Evolutionary conservation across 139 green algal genomes (phyloP), one percentile per base, ranked within the genome.

Genomic region (Coelastrella sp.): DNA sequence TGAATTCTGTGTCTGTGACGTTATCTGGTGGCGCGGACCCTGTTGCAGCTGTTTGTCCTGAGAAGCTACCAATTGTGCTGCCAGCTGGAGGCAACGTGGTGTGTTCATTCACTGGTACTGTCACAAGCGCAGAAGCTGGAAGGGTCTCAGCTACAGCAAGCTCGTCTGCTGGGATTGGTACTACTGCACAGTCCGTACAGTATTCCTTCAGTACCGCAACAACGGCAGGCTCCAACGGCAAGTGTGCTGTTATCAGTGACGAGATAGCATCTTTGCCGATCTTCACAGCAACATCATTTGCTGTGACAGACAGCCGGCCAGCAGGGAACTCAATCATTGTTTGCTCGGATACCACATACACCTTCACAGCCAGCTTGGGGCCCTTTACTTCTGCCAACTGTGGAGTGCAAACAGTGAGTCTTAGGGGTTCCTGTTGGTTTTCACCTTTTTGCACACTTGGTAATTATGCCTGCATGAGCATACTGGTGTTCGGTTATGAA

Each of bases 221-320:
- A 3, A 40, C 69, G 38, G 51, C 17, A 15, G 32, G 73, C 3
- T 43, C 73, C 8, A 1, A 59, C 35, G 75, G 75, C 0, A 34
- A 19, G 0, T 82, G 75, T 53, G 75, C 75, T 37, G 75, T 82
- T 2, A 51, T 82, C 6, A 59, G 34, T 19, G 75, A 82, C n/a
- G 8, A 40, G 2, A 71, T 63, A 27, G 34, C 35, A 5, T 35
- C 38, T 19, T 34, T 51, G 35, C 75, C 45, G 19, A 34, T 60
- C 21, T 27, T 51, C 7, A 40, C 53, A n/a, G 75, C 9, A 69
- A 64, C 53, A 32, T 64, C 30, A 6, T 4, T 80, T 9, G 11
- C 75, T 30, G 75, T 82, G 23, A 11, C 75, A 35, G 9, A 71
- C 23, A 82, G 53, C 53, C 41, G 75, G 40, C 53, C 75, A 5